Base-by-base conservation (phyloP, 352 stramenopile species). In the Phytophthora podocarpi region DNA sequence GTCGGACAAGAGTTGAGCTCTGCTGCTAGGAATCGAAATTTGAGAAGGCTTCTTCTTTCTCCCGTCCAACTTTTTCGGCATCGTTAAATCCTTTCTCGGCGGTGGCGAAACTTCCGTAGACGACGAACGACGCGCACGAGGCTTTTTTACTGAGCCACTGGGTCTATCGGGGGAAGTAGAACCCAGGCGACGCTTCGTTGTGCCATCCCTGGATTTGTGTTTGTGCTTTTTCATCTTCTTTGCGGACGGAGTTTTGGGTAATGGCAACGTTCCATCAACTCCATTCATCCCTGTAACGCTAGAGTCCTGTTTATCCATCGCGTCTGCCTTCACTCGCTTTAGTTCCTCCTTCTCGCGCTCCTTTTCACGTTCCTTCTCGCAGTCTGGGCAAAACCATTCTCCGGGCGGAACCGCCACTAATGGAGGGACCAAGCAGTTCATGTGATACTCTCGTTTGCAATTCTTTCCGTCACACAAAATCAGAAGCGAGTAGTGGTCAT, bases 401-500 rank as follows among this genome's bases (percentile, higher is more conserved):
- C 87, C 87, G 21, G 71, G 64, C 6, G 87, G 87, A 12, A 95
- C 75, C 7, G 67, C 43, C 10, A 76, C 55, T 6, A 96, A 68
- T 16, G 87, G 87, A 7, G 87, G 87, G 13, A 39, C 76, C 24
- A 96, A 66, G 45, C 87, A 96, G 37, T 89, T 87, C 83, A 93
- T 94, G 62, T 96, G 87, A 62, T 90, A 96, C 64, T 94, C 85
- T 1, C 82, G 80, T 53, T 90, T 89, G 64, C 87, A 96, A 41
- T 85, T 73, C 27, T 88, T 76, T 16, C 85, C 85, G 31, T 96
- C 87, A 42, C 87, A 96, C n/a, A 95, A 66, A 54, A 95, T 91
- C 5, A 93, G 60, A 52, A 90, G 75, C 41, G 85, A 94, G 37
- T 86, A 91, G 59, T 93, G 80, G 28, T 91, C 80, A 24, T 89